A percentile compares a stretch with the other conserved stretches of the same genome.
These are phyloP conservation scores for Tranzscheliella williamsii DNA, from an alignment of 1,284 basidiomycete species.

Conservation along the genomic window DNA sequence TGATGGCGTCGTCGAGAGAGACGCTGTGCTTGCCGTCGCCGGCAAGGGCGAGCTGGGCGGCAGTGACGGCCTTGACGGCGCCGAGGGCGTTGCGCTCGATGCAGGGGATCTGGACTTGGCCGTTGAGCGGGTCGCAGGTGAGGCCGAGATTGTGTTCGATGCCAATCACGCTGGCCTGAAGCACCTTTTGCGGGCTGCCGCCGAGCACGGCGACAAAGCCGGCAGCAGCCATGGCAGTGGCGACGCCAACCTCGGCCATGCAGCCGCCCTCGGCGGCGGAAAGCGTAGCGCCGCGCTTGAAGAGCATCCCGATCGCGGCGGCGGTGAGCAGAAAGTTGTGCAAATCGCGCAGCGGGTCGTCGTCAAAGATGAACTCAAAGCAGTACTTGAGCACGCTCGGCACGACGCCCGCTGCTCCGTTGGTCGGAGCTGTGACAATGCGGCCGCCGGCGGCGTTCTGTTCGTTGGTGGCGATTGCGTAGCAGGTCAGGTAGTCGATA, in stretches of 20 bases:
- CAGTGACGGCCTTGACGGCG: conserved; percentile 66
- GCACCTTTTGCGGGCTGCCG: conserved; percentile 62
- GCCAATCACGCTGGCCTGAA: conserved; percentile 89
- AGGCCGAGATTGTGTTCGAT: conserved; percentile 66
- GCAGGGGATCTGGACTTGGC: conserved; percentile 87
- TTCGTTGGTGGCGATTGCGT: conserved; percentile 64
- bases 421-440: conserved; percentile 91
- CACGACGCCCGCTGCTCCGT: conserved; percentile 77
- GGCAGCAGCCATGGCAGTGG: conserved; percentile 87
- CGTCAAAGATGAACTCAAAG: conserved; percentile 72
- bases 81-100: conserved; percentile 82
- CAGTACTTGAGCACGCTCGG: conserved; percentile 84
- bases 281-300: conserved; percentile 94
- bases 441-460: conserved; percentile 89
- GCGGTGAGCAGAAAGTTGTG: conserved; percentile 84
- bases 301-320: conserved; percentile 88
- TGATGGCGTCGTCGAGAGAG: conserved; percentile 90
- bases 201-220: conserved; percentile 81
- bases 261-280: conserved; percentile 77
- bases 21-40: conserved; percentile 78
- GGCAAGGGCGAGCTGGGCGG: conserved; percentile 88
- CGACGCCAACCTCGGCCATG: conserved; percentile 67
- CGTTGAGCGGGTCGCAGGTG: conserved; percentile 61
- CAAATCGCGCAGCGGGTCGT: conserved; percentile 82
- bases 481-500: conserved; percentile 78